These are phyloP conservation scores for Fusarium secorum DNA, from an alignment of 2,329 filamentous ascomycete species.

Conservation along the genomic window DNA sequence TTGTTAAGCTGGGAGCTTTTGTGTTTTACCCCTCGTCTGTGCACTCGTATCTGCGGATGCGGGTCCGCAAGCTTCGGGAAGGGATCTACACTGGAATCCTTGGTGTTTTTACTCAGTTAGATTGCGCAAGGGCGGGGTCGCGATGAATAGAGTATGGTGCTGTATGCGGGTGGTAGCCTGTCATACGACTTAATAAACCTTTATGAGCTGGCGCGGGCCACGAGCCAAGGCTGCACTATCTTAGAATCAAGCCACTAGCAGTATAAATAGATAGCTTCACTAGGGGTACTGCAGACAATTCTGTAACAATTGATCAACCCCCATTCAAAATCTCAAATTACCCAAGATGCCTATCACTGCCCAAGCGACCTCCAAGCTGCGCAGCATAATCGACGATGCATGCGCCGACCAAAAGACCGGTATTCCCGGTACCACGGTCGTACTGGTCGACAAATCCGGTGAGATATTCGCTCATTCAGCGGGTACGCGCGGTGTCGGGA, in stretches of 20 bases:
- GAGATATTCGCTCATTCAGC: conserved; percentile 58
- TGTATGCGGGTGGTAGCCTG: neutral
- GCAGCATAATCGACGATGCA: conserved; percentile 48
- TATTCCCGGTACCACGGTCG: conserved; percentile 56
- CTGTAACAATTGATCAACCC: neutral
- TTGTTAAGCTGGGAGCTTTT: neutral
- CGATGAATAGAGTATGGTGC: neutral
- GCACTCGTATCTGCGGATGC: conserved; percentile 16
- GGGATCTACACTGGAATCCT: neutral
- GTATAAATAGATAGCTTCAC: conserved; percentile 9
- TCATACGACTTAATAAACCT: neutral
- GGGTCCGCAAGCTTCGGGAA: conserved; percentile 18
- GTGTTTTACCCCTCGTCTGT: neutral
- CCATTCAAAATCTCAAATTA: neutral
- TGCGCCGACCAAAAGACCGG: conserved; percentile 47
- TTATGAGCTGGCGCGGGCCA: neutral
- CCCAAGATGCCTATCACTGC: conserved; percentile 30
- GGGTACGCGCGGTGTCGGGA: conserved; percentile 55
- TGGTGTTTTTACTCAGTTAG: neutral
- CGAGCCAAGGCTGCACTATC: neutral
- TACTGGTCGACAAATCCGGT: conserved; percentile 58
- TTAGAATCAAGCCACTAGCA: neutral
- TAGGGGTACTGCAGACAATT: no score
- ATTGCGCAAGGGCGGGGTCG: neutral
- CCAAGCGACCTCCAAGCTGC: conserved; percentile 21